Evolutionary conservation across 129 eudicot species (phyloP).

Genomic region (Logfia minima): DNA sequence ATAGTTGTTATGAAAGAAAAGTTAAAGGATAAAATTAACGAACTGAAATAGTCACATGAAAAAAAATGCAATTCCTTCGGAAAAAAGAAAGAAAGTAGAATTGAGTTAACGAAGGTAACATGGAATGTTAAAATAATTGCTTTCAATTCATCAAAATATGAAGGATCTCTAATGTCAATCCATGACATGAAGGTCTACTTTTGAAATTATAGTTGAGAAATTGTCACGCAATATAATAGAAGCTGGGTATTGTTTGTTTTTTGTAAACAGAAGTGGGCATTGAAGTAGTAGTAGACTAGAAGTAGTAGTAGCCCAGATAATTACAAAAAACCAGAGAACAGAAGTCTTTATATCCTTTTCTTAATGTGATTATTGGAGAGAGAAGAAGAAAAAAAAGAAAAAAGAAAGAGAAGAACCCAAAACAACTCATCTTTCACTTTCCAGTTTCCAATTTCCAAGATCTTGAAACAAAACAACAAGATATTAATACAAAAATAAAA

Average conservation of each 20-base stretch:
- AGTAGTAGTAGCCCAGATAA: constrained; percentile 43
- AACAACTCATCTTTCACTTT: constrained; percentile 34
- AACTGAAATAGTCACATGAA: no score
- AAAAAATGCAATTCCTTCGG: no score
- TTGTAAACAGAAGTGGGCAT: constrained; percentile 42
- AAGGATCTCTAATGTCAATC: not conserved
- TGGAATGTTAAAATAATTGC: not conserved
- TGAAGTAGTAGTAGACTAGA: constrained; percentile 47
- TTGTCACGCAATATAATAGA: constrained; percentile 29
- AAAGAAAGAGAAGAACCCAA: constrained; percentile 6
- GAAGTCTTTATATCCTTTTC: constrained; percentile 41
- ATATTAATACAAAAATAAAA: not conserved
- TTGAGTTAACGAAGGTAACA: no score
- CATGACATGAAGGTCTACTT: constrained; percentile 1
- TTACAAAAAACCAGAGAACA: constrained; percentile 47
- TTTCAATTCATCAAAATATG: not conserved
- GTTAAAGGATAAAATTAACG: no score
- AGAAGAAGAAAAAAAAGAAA: not conserved
- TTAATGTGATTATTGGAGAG: constrained; percentile 38
- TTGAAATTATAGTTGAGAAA: not conserved
- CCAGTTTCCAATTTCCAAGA: constrained; percentile 27
- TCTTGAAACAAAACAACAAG: not conserved
- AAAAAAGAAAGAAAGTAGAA: no score
- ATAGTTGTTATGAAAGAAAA: no score
- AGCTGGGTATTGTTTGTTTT: constrained; percentile 32